Base-by-base conservation (phyloP, 129 eudicot genomes). In the Logfia minima region DNA sequence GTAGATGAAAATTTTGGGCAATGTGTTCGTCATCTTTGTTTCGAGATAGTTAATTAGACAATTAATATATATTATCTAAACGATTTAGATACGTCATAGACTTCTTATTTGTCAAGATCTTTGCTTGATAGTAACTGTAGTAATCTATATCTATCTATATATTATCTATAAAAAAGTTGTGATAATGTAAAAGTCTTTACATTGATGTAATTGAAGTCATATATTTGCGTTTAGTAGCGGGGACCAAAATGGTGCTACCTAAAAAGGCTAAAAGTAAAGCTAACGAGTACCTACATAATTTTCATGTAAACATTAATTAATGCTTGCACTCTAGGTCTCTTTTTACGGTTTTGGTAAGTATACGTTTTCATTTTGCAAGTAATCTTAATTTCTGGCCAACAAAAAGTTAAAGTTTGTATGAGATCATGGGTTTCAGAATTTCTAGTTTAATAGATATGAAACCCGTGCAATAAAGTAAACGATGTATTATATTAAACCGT, bases 201-300 rank as follows among this genome's bases (percentile, higher is more conserved):
- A 3, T 66, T 53, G 21, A 19, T 55, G 21, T 9, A n/a, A 35
- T 26, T 17, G 31, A 71, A 71, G 37, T 71, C 53, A 61, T 52
- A 52, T 52, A 39, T 51, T 26, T 32, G 55, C n/a, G 5, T 28
- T n/a, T 48, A 52, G 63, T 72, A 58, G 31, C 32, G n/a, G 77
- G 77, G 67, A 72, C 67, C 34, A 41, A 72, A 72, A 72, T 56
- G 66, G 48, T 26, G 77, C 77, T n/a, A 72, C 77, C 67, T n/a
- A 19, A 28, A 71, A 48, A 48, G 5, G 5, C n/a, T 48, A 48
- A 48, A 8, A 13, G 55, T 48, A 48, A 48, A 48, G 55, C 55
- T 45, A 55, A 22, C 66, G n/a, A 28, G 52, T 9, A 71, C 18
- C 16, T 71, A 29, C 75, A 26, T 53, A 56, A 2, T 26, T 32